Evolutionary conservation across 768 basidiomycete species (phyloP).

Genomic region (Auriscalpium orientale): DNA sequence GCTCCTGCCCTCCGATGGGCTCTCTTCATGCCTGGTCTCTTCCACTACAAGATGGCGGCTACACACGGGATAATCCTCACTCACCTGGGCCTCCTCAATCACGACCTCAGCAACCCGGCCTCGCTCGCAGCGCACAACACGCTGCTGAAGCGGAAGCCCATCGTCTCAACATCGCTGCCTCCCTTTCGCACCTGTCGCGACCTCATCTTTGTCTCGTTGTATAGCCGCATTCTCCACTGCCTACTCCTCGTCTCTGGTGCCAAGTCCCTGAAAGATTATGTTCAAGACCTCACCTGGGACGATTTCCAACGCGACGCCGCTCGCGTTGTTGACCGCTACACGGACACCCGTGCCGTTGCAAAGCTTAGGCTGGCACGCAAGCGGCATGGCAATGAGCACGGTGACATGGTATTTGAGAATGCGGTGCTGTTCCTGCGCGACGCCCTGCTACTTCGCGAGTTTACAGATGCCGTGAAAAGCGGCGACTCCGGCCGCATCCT

Average conservation of each 20-base stretch:
- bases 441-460: constrained; percentile 19
- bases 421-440: constrained; percentile 23
- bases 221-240: constrained; percentile 22
- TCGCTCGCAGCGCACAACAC: constrained; percentile 30
- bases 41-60: constrained; percentile 31
- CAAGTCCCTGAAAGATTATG: constrained; percentile 6
- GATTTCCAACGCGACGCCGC: not conserved
- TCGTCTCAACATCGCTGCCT: constrained; percentile 20
- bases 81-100: constrained; percentile 25
- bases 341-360: not conserved
- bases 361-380: not conserved
- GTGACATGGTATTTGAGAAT: constrained; percentile 13
- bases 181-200: constrained; percentile 24
- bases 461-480: constrained; percentile 22
- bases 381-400: not conserved
- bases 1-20: constrained; percentile 18
- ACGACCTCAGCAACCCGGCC: constrained; percentile 25
- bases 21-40: constrained; percentile 27
- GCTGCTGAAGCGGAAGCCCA: constrained; percentile 22
- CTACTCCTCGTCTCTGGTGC: constrained; percentile 4
- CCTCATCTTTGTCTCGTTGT: constrained; percentile 23
- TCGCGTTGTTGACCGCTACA: not conserved
- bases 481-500: constrained; percentile 25
- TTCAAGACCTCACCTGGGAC: not conserved
- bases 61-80: constrained; percentile 22